Evolutionary conservation across 257 asterid species (phyloP).

Genomic region (Mentha longifolia): DNA sequence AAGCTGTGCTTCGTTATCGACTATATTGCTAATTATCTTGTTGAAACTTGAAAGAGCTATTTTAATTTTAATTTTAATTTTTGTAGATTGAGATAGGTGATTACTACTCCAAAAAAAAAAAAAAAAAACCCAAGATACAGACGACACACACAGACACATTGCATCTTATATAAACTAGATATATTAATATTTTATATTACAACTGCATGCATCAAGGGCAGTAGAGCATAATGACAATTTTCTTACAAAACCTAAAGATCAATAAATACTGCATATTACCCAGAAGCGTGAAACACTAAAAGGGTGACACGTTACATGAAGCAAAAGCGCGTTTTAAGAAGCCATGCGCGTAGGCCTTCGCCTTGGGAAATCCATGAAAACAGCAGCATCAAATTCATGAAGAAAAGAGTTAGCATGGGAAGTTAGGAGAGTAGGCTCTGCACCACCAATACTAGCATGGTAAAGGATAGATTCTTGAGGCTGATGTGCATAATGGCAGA

Average conservation of each 20-base stretch:
- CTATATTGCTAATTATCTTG: too few relatives aligned
- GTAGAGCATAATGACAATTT: background rate
- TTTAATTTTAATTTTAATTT: too few relatives aligned
- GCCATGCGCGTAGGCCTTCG: constrained; percentile 17
- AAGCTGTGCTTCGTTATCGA: too few relatives aligned
- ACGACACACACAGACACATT: background rate
- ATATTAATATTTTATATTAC: constrained; percentile 10
- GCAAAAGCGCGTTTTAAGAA: background rate
- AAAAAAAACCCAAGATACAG: too few relatives aligned
- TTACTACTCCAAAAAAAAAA: background rate
- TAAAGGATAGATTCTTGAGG: constrained; percentile 33
- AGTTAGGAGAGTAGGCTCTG: constrained; percentile 24
- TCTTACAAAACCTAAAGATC: background rate
- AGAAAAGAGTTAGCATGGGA: constrained; percentile 8
- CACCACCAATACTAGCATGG: background rate
- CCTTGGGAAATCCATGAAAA: constrained; percentile 27
- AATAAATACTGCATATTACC: background rate
- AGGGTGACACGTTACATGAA: background rate
- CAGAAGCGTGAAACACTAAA: background rate
- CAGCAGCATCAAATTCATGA: constrained; percentile 30
- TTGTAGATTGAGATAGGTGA: background rate
- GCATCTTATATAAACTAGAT: constrained; percentile 27
- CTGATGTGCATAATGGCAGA: constrained; percentile 19
- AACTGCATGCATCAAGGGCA: constrained; percentile 17
- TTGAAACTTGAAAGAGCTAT: too few relatives aligned